phyloP scores from a whole-genome alignment of 106 monocot species.

The Dendrobium chrysotoxum region DNA sequence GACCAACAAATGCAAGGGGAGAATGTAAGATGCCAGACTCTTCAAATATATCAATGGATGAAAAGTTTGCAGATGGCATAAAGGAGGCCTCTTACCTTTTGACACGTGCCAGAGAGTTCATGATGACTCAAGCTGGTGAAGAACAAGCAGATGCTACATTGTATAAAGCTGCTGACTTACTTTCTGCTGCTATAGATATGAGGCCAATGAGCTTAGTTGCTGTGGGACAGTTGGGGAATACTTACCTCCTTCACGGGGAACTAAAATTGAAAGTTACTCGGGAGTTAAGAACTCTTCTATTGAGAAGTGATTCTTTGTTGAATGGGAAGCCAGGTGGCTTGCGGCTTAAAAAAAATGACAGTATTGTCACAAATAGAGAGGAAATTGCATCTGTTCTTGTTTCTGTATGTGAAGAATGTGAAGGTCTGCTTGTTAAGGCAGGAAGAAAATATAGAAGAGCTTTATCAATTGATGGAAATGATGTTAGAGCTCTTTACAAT shows the following conservation, averaged over 20 bases:
- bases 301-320: slow-evolving; percentile 22
- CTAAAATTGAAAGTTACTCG: slow-evolving; percentile 79
- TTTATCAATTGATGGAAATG: slow-evolving; percentile 80
- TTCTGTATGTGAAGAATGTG: slow-evolving; percentile 94
- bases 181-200: slow-evolving; percentile 56
- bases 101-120: slow-evolving; percentile 57
- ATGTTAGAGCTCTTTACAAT: slow-evolving; percentile 85
- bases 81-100: slow-evolving; percentile 49
- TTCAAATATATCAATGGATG: slow-evolving; percentile 24
- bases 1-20: not conserved
- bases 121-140: slow-evolving; percentile 49
- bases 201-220: slow-evolving; percentile 70
- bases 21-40: slow-evolving; percentile 16
- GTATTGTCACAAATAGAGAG: slow-evolving; percentile 32
- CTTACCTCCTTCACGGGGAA: slow-evolving; percentile 90
- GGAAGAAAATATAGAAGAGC: slow-evolving; percentile 78
- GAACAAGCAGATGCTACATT: slow-evolving; percentile 46
- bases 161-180: slow-evolving; percentile 58
- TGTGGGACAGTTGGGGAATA: slow-evolving; percentile 85
- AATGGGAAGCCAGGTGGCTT: not conserved
- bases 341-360: slow-evolving; percentile 5
- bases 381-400: slow-evolving; percentile 46
- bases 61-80: slow-evolving; percentile 47
- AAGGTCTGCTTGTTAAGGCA: slow-evolving; percentile 70
- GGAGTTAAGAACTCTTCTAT: slow-evolving; percentile 69